Evolutionary conservation across 2,329 filamentous ascomycete species (phyloP).

Genomic region (Microdochium trichocladiopsis): DNA sequence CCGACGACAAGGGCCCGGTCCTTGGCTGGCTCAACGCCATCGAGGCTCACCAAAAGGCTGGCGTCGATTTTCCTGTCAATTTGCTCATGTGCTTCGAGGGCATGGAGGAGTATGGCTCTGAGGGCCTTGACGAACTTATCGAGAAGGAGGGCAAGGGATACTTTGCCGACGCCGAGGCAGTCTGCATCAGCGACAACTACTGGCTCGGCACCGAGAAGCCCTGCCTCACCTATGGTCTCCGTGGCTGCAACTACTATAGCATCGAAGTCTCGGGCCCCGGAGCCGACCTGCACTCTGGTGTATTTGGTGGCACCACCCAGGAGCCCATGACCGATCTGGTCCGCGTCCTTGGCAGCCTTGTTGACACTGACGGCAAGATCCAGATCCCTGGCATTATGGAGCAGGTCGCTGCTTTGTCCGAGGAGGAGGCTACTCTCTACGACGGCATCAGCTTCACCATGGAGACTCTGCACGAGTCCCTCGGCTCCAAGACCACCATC

Average conservation of each 20-base stretch:
- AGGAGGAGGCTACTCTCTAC: conserved; percentile 85
- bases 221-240: conserved; percentile 92
- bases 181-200: conserved; percentile 99
- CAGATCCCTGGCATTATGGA: conserved; percentile 90
- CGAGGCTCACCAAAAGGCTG: conserved; percentile 92
- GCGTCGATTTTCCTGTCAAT: conserved; percentile 93
- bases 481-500: conserved; percentile 84
- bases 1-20: conserved; percentile 96
- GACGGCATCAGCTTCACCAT: conserved; percentile 89
- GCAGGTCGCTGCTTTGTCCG: conserved; percentile 81
- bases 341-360: conserved; percentile 72
- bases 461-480: conserved; percentile 86
- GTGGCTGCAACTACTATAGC: conserved; percentile 97
- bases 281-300: conserved; percentile 91
- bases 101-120: conserved; percentile 98
- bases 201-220: conserved; percentile 99
- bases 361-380: conserved; percentile 88
- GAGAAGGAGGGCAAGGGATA: conserved; percentile 83
- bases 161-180: conserved; percentile 92
- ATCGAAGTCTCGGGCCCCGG: conserved; percentile 85
- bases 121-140: conserved; percentile 94
- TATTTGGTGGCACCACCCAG: conserved; percentile 92
- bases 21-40: conserved; percentile 97
- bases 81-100: conserved; percentile 99
- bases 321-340: conserved; percentile 98